Percentiles rank a stretch among this genome's conserved stretches.
phyloP scores from a whole-genome alignment of 345 rosid genomes.

The Arabidopsis thaliana region DNA sequence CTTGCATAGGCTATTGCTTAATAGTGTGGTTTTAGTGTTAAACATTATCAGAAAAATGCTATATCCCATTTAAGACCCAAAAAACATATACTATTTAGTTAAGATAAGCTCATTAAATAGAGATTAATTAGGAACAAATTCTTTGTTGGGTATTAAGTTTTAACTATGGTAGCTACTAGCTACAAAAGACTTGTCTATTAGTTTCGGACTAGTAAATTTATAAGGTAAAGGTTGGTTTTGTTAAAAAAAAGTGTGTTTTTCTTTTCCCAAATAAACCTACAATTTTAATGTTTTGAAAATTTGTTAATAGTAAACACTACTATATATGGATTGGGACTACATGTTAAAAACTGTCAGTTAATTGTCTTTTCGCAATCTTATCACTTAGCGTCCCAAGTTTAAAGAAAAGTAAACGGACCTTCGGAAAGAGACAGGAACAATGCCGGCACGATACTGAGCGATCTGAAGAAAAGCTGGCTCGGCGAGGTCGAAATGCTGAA shows the following conservation, averaged over 20 bases:
- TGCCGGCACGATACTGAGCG: conserved; percentile 93
- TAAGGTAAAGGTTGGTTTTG: background rate
- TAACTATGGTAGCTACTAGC: background rate
- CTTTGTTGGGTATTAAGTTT: background rate
- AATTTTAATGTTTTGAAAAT: background rate
- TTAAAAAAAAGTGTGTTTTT: too few species aligned
- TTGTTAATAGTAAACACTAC: background rate
- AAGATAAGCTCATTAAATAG: background rate
- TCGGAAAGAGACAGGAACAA: conserved; percentile 86
- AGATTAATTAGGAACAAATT: background rate
- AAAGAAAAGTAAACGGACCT: conserved; percentile 52
- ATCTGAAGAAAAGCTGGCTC: conserved; percentile 94
- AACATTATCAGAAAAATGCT: background rate
- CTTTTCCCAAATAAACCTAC: too few species aligned
- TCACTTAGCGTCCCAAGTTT: conserved; percentile 1
- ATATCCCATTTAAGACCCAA: background rate
- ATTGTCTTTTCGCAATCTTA: background rate
- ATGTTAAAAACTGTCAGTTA: too few species aligned
- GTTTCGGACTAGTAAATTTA: background rate
- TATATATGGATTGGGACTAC: too few species aligned
- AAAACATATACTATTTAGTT: background rate
- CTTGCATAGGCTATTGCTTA: too few species aligned
- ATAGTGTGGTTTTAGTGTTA: background rate
- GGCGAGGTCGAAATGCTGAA: conserved; percentile 92
- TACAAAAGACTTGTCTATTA: background rate